Base-by-base conservation (phyloP, 2,329 filamentous ascomycete species). In the Arachnomyces sp. region DNA sequence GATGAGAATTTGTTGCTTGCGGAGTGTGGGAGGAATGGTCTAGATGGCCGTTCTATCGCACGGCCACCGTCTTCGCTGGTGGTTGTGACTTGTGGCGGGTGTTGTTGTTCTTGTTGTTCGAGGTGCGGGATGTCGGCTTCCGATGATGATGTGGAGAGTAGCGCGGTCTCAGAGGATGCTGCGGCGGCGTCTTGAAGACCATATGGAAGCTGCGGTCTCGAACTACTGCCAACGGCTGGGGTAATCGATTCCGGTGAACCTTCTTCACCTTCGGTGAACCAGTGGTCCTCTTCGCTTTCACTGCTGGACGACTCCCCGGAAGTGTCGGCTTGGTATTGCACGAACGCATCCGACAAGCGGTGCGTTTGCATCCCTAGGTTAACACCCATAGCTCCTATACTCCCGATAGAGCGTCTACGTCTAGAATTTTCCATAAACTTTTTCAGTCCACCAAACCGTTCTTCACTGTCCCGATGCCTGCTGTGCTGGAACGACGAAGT, bases 341-440 rank as follows among this genome's bases (percentile, higher is more conserved):
- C 66, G 8, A 82, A 72, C 16, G 77, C 74, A 42, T 77, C 72
- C 7, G 78, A 72, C 2, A 93, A 64, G 40, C 79, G 77, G 48
- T 88, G 82, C 2, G 84, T 88, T 47, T 81, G 80, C 63, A 90
- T 89, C 2, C 82, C 81, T 45, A 86, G 70, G 48, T 70, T 84
- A 15, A 84, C 71, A 2, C 80, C 80, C 35, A 84, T 61, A 8
- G 64, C 61, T 18, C 60, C 62, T 38, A 73, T 54, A 38, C 68
- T 66, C 13, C 66, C 65, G 7, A 72, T 59, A 3, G 72, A 70
- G 20, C 63, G 61, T 44, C 66, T 66, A 34, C 60, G 74, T 71
- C 48, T 79, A 1, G 77, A 75, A 41, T 73, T 77, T 43, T 72
- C 74, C 1, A 84, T 71, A 29, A 86, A 67, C 43, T 74, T 78